phyloP scores from a whole-genome alignment of 371 early-diverging fungal species.

The Zychaea mexicana region DNA sequence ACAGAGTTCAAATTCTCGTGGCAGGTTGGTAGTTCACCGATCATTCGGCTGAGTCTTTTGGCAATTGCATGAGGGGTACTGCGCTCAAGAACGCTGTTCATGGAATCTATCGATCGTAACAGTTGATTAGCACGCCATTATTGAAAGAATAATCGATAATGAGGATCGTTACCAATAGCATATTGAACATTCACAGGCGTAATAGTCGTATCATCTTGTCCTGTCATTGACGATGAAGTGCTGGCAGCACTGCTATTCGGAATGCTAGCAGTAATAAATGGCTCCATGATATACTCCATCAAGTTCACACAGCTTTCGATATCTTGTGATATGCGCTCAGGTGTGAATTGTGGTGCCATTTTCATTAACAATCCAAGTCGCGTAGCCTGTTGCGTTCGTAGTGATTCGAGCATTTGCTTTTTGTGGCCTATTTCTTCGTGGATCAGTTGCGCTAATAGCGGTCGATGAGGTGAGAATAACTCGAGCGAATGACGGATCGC shows the following conservation, averaged over 20 bases:
- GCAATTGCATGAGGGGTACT: background rate
- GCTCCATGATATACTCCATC: slow-evolving; percentile 16
- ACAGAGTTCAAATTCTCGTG: slow-evolving; percentile 16
- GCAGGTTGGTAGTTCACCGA: slow-evolving; percentile 17
- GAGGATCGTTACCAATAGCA: background rate
- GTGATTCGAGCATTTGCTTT: slow-evolving; percentile 45
- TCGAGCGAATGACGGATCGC: background rate
- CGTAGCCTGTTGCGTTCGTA: slow-evolving; percentile 64
- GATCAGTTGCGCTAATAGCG: slow-evolving; percentile 52
- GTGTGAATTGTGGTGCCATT: slow-evolving; percentile 29
- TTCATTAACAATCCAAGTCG: slow-evolving; percentile 61
- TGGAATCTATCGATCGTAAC: background rate
- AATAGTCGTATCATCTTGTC: background rate
- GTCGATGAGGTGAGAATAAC: slow-evolving; percentile 28
- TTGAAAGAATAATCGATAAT: too few relatives aligned
- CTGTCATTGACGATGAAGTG: background rate
- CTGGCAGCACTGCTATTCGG: background rate
- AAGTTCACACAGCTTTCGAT: slow-evolving; percentile 12
- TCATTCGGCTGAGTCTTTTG: background rate
- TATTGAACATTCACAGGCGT: background rate
- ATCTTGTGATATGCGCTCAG: slow-evolving; percentile 1
- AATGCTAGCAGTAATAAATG: background rate
- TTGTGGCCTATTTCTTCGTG: slow-evolving; percentile 68
- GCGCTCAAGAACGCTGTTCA: background rate
- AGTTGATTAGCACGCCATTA: too few relatives aligned